Evolutionary conservation across 2,329 filamentous ascomycete genomes (phyloP).

Genomic region (Trichoderma oligosporum): DNA sequence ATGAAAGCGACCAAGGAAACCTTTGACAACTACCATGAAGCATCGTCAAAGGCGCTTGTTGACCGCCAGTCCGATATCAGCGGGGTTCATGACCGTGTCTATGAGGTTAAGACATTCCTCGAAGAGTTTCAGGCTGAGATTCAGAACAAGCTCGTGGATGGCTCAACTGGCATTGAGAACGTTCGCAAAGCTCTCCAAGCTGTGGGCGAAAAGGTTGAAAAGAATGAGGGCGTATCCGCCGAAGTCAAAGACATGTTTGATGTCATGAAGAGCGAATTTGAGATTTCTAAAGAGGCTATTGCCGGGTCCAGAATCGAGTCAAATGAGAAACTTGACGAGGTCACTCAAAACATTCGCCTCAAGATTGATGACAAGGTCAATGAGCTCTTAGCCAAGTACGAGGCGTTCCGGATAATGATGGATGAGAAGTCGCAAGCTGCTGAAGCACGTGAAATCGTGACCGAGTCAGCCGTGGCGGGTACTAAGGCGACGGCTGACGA

Average conservation of each 20-base stretch:
- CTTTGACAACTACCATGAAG: constrained; percentile 63
- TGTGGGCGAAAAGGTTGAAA: constrained; percentile 59
- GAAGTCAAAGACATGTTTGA: constrained; percentile 70
- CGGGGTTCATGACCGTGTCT: constrained; percentile 71
- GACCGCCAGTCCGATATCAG: constrained; percentile 81
- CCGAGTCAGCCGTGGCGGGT: constrained; percentile 67
- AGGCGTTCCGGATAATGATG: constrained; percentile 71
- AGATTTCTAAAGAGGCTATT: constrained; percentile 76
- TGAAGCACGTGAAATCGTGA: constrained; percentile 68
- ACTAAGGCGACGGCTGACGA: constrained; percentile 84
- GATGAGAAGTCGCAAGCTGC: constrained; percentile 70
- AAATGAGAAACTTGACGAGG: constrained; percentile 69
- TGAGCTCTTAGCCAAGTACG: constrained; percentile 81
- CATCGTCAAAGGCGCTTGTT: constrained; percentile 75
- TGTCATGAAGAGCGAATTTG: constrained; percentile 79
- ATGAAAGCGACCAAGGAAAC: constrained; percentile 70
- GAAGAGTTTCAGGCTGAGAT: constrained; percentile 75
- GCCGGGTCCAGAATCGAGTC: constrained; percentile 77
- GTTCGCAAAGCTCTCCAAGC: constrained; percentile 67
- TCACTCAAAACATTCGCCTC: constrained; percentile 49
- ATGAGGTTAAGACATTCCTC: constrained; percentile 72
- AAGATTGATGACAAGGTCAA: constrained; percentile 65
- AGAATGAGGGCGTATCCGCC: constrained; percentile 55
- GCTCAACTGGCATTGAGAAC: constrained; percentile 66
- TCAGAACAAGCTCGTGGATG: constrained; percentile 72